phyloP scores from a whole-genome alignment of 2,329 filamentous ascomycete species.

The Trichoderma sp. region DNA sequence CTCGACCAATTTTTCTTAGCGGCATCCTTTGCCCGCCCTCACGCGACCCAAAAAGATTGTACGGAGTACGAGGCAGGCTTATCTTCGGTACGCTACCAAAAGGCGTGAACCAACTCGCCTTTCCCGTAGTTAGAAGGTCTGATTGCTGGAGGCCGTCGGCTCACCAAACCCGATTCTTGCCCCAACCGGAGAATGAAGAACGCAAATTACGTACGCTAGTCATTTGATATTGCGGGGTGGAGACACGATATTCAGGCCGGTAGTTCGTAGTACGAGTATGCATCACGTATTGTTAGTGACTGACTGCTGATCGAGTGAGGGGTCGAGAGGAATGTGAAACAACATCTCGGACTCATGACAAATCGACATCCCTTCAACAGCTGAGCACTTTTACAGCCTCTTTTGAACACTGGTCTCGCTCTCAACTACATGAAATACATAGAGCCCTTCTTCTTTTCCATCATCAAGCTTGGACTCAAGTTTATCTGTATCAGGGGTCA shows the following conservation, averaged over 20 bases:
- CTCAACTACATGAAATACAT: not conserved
- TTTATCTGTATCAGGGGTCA: not conserved
- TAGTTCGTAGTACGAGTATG: not conserved
- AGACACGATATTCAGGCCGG: not conserved
- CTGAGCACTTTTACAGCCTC: not conserved
- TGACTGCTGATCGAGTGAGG: not conserved
- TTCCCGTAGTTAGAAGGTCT: not conserved
- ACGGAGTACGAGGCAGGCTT: not conserved
- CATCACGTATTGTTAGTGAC: not conserved
- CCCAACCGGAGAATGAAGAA: not conserved
- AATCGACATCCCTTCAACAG: not conserved
- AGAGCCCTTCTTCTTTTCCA: not conserved
- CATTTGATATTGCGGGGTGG: constrained; percentile 8
- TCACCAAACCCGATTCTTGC: not conserved
- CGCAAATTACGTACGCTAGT: not conserved
- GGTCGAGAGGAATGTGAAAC: not conserved
- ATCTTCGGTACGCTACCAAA: not conserved
- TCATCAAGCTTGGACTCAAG: not conserved
- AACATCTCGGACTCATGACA: not conserved
- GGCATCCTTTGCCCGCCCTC: not conserved
- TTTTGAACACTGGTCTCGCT: not conserved
- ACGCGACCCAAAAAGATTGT: not conserved
- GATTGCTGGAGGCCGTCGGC: not conserved
- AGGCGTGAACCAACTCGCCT: not conserved
- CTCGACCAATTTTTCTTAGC: not conserved